Conservation (phyloP, 1,284 basidiomycete species). For the Anthracocystis setariae region DNA sequence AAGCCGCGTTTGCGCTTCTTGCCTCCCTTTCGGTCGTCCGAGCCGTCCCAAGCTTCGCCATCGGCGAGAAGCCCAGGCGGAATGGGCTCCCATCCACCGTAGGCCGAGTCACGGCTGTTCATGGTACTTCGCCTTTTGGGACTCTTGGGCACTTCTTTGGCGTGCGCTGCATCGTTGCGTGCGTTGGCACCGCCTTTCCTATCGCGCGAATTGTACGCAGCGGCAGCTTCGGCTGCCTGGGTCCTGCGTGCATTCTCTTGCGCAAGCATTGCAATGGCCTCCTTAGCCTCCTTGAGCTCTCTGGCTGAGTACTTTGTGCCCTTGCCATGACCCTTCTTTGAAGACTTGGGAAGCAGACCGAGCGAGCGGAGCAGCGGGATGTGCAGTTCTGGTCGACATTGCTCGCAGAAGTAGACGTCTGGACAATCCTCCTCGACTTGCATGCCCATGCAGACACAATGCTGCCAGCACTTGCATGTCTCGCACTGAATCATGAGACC, state of each 20-base stretch:
- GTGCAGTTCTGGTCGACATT: constrained; percentile 88
- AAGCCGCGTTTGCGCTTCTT: constrained; percentile 58
- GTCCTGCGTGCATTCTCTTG: constrained; percentile 60
- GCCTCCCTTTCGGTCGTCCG: constrained; percentile 62
- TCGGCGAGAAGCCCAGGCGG: constrained; percentile 66
- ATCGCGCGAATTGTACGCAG: constrained; percentile 34
- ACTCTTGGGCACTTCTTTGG: constrained; percentile 42
- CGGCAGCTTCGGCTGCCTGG: constrained; percentile 41
- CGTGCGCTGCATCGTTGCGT: constrained; percentile 8
- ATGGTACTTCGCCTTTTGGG: constrained; percentile 84
- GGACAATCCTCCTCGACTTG: constrained; percentile 78
- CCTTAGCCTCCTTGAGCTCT: constrained; percentile 65
- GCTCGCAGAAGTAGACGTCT: constrained; percentile 84
- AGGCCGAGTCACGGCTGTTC: constrained; percentile 94
- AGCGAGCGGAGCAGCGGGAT: constrained; percentile 62
- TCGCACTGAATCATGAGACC: constrained; percentile 98
- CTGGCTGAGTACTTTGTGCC: constrained; percentile 49
- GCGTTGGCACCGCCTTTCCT: constrained; percentile 25
- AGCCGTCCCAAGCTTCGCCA: constrained; percentile 61
- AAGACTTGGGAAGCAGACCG: constrained; percentile 53
- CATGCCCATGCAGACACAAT: constrained; percentile 95
- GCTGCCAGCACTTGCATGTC: constrained; percentile 96
- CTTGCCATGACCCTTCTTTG: constrained; percentile 56
- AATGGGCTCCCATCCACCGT: constrained; percentile 84
- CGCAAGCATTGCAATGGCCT: constrained; percentile 60